These are phyloP conservation scores for Stellera chamaejasme DNA, from an alignment of 345 rosid species.

Conservation along the genomic window DNA sequence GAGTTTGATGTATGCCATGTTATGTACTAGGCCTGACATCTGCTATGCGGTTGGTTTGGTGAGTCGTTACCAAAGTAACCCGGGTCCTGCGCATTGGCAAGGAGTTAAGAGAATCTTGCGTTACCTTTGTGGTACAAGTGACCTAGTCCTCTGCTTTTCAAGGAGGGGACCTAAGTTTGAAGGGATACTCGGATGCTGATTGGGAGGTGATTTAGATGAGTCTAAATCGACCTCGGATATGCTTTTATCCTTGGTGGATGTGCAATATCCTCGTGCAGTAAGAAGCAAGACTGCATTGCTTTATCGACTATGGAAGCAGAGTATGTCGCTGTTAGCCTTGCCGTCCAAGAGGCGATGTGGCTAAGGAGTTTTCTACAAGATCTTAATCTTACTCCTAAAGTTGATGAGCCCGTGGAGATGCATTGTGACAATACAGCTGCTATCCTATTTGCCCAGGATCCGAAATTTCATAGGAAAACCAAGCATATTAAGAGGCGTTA, in stretches of 20 bases:
- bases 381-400: not conserved
- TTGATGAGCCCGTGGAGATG: not conserved
- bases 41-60: not conserved
- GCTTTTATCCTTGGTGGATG: constrained; percentile 1
- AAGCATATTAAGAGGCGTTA: constrained; percentile 1
- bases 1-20: constrained; percentile 5
- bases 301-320: not conserved
- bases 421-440: not conserved
- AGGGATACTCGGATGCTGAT: not conserved
- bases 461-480: not conserved
- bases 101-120: not conserved
- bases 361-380: not conserved
- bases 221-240: not conserved
- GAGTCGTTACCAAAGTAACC: not conserved
- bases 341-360: not conserved
- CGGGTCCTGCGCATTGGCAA: not conserved
- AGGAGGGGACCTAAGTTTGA: not conserved
- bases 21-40: not conserved
- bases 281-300: not conserved
- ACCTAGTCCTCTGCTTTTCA: not conserved
- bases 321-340: not conserved
- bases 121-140: not conserved
- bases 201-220: not conserved
- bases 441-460: not conserved
- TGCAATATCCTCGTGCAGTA: not conserved